Evolutionary conservation across 2,329 filamentous ascomycete genomes (phyloP).

Genomic region (Fusarium coicis): DNA sequence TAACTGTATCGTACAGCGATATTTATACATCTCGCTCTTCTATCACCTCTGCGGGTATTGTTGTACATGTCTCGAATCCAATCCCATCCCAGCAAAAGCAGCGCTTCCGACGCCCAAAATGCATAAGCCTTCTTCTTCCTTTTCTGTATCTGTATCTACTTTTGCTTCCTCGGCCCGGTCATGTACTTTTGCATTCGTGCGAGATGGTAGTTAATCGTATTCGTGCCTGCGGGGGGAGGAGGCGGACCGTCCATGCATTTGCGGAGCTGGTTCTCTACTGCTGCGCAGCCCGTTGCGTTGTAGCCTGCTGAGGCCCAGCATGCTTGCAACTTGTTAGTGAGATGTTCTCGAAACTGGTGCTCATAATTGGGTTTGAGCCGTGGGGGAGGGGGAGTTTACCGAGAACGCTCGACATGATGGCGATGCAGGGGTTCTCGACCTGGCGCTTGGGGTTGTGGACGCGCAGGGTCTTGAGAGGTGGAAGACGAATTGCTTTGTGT

Average conservation of each 20-base stretch:
- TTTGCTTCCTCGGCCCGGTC: slow-evolving; percentile 59
- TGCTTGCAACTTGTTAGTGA: slow-evolving; percentile 62
- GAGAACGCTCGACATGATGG: slow-evolving; percentile 67
- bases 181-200: slow-evolving; percentile 78
- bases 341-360: neutral
- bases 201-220: slow-evolving; percentile 94
- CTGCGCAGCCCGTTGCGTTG: slow-evolving; percentile 67
- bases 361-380: neutral
- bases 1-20: slow-evolving; percentile 44
- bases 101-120: slow-evolving; percentile 40
- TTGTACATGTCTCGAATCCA: slow-evolving; percentile 33
- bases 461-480: slow-evolving; percentile 65
- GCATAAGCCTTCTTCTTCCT: neutral
- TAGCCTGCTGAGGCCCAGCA: slow-evolving; percentile 87
- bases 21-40: slow-evolving; percentile 38
- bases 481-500: slow-evolving; percentile 66
- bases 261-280: slow-evolving; percentile 69
- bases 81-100: slow-evolving; percentile 32
- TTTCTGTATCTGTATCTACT: slow-evolving; percentile 30
- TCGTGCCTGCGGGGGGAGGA: slow-evolving; percentile 62
- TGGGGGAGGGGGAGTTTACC: slow-evolving; percentile 48
- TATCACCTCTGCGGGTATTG: slow-evolving; percentile 18
- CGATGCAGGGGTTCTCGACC: slow-evolving; percentile 63
- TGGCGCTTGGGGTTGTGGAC: slow-evolving; percentile 64
- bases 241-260: slow-evolving; percentile 83